A percentile compares a stretch with the other conserved stretches of the same genome.
Conservation (phyloP, 805 yeast genomes). For the Kuraishia cidri region DNA sequence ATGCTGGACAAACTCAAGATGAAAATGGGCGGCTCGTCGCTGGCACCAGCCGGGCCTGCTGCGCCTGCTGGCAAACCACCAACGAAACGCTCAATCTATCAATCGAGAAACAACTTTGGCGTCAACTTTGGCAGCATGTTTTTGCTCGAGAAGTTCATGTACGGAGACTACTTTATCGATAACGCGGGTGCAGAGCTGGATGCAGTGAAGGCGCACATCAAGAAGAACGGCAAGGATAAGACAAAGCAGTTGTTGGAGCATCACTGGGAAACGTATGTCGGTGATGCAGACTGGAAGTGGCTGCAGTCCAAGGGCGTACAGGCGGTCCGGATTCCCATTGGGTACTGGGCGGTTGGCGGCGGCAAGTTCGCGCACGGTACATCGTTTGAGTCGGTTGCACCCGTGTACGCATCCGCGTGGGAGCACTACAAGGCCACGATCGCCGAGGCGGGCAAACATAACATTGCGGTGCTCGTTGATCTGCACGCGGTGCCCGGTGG, state of each 20-base stretch:
- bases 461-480: conserved; percentile 75
- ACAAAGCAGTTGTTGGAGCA: conserved; percentile 43
- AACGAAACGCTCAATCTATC: conserved; percentile 39
- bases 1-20: too few species aligned
- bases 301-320: conserved; percentile 60
- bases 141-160: conserved; percentile 76
- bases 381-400: conserved; percentile 44
- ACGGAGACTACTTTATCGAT: conserved; percentile 48
- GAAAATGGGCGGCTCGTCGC: background rate
- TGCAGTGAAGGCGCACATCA: conserved; percentile 45
- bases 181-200: conserved; percentile 64
- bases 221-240: conserved; percentile 40
- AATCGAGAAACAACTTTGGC: conserved; percentile 61
- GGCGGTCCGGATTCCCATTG: conserved; percentile 79
- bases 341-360: conserved; percentile 78
- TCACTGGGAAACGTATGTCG: conserved; percentile 60
- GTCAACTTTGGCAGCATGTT: conserved; percentile 81
- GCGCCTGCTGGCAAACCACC: conserved; percentile 26
- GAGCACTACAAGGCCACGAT: conserved; percentile 42
- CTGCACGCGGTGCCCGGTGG: conserved; percentile 90
- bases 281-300: conserved; percentile 77
- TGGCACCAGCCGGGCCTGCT: conserved; percentile 12
- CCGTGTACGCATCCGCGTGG: conserved; percentile 76
- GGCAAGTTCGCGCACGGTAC: conserved; percentile 52
- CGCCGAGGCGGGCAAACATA: conserved; percentile 45